Evolutionary conservation across 2,329 filamentous ascomycete genomes (phyloP).

Genomic region (Diaporthe australafricana): DNA sequence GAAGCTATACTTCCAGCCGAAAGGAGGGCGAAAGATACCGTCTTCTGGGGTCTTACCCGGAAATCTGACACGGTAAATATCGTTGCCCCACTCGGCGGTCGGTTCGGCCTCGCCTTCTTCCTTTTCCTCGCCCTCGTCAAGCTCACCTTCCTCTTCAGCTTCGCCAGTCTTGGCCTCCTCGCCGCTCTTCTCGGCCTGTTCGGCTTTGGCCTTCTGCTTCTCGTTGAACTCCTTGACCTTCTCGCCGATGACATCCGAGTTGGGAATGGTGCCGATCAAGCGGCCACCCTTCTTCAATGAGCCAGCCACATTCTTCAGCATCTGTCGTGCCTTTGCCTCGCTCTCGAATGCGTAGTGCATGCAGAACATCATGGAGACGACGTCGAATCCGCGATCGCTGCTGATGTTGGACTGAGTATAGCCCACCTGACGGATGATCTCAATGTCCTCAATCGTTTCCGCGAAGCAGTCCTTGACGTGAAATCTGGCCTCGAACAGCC

Average conservation of each 20-base stretch:
- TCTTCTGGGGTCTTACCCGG: constrained; percentile 84
- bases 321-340: constrained; percentile 88
- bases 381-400: constrained; percentile 86
- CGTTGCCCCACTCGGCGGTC: constrained; percentile 89
- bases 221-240: constrained; percentile 83
- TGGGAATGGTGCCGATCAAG: constrained; percentile 96
- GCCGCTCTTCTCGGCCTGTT: constrained; percentile 47
- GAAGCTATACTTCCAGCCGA: constrained; percentile 98
- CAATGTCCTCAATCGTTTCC: constrained; percentile 82
- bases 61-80: constrained; percentile 91
- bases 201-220: constrained; percentile 56
- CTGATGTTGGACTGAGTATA: constrained; percentile 82
- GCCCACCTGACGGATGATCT: constrained; percentile 86
- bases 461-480: constrained; percentile 93
- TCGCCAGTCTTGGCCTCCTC: constrained; percentile 51
- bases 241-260: constrained; percentile 88
- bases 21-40: constrained; percentile 92
- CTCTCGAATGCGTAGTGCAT: constrained; percentile 99
- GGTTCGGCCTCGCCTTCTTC: constrained; percentile 73
- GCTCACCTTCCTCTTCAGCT: constrained; percentile 55
- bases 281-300: constrained; percentile 92
- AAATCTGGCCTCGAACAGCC: constrained; percentile 87
- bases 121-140: constrained; percentile 57
- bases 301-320: constrained; percentile 93
- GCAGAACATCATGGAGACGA: constrained; percentile 99